A percentile compares a stretch with the other conserved stretches of the same genome.
Evolutionary conservation across 2,329 filamentous ascomycete genomes (phyloP).

Genomic region (Epichloe gansuensis): DNA sequence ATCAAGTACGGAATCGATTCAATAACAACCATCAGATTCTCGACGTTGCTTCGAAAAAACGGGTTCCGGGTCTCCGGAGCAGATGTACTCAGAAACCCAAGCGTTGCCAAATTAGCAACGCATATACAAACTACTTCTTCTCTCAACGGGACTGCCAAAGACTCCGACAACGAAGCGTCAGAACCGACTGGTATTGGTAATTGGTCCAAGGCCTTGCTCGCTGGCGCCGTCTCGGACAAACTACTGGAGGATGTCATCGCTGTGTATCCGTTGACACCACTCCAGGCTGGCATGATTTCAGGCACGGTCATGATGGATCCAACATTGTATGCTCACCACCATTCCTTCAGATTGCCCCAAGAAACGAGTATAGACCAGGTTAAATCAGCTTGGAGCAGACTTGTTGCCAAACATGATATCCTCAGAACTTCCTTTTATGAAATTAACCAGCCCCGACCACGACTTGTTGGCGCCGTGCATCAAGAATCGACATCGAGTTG

Average conservation of each 20-base stretch:
- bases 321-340: conserved; percentile 10
- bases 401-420: conserved; percentile 11
- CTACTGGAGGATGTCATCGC: conserved; percentile 8
- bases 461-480: conserved; percentile 5
- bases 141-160: no score
- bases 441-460: background rate
- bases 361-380: conserved; percentile 7
- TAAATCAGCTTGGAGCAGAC: conserved; percentile 7
- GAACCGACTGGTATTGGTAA: background rate
- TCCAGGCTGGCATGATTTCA: conserved; percentile 11
- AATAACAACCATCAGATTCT: conserved; percentile 20
- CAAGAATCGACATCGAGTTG: background rate
- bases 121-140: background rate
- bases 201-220: background rate
- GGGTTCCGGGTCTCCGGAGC: conserved; percentile 18
- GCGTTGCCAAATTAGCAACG: conserved; percentile 13
- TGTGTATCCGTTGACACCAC: conserved; percentile 15
- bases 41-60: conserved; percentile 16
- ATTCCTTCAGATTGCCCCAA: conserved; percentile 3
- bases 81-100: conserved; percentile 21
- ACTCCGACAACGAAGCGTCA: background rate
- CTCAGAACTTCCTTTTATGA: conserved; percentile 17
- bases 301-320: conserved; percentile 10
- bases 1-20: conserved; percentile 20
- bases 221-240: conserved; percentile 1